These are phyloP conservation scores for Murraya koenigii DNA, from an alignment of 345 rosid species.

Conservation along the genomic window DNA sequence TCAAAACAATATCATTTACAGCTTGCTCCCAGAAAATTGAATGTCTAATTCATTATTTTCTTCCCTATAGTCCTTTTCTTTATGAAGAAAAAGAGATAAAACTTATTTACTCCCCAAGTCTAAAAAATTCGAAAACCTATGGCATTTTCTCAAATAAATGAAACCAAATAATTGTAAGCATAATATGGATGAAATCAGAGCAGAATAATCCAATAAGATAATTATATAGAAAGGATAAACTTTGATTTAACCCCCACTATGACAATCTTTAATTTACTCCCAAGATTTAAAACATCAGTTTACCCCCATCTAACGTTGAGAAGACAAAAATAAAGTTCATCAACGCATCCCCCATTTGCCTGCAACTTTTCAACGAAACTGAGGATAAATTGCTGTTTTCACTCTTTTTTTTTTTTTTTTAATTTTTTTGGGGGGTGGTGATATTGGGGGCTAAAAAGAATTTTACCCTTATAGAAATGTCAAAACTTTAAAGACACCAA, in stretches of 20 bases:
- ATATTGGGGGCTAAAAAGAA: too few relatives aligned
- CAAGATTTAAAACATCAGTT: too few relatives aligned
- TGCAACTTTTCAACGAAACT: too few relatives aligned
- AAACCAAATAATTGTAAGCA: neutral
- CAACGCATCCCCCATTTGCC: too few relatives aligned
- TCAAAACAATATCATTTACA: neutral
- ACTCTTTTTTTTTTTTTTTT: too few relatives aligned
- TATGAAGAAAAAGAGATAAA: neutral
- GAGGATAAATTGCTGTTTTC: too few relatives aligned
- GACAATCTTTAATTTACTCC: too few relatives aligned
- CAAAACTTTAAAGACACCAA: neutral
- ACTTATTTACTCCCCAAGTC: neutral
- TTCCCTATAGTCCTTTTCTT: neutral
- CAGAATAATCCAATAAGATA: neutral
- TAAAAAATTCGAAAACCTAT: neutral
- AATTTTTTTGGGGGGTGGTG: too few relatives aligned
- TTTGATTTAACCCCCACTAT: too few relatives aligned
- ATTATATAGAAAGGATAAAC: too few relatives aligned
- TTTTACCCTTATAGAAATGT: neutral
- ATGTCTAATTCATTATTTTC: neutral
- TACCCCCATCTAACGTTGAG: too few relatives aligned
- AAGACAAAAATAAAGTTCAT: too few relatives aligned
- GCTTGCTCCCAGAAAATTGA: neutral
- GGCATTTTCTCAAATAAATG: neutral
- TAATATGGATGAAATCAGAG: neutral